A percentile compares a stretch with the other conserved stretches of the same genome.
Evolutionary conservation across 208 protist genomes (phyloP).

Genomic region (Wallacemonas sp.): DNA sequence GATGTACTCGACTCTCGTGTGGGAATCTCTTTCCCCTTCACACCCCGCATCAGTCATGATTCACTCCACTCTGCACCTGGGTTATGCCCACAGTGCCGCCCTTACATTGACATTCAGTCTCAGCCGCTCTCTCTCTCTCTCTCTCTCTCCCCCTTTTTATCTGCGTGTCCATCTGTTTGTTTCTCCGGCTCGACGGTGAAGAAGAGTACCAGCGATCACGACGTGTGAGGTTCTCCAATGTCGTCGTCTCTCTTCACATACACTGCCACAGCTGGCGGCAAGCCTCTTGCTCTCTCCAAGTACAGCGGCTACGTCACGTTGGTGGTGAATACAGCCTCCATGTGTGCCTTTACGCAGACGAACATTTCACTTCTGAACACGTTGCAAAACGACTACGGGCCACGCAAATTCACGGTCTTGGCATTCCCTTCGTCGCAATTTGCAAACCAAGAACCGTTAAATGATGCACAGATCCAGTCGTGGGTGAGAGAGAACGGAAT

Average conservation of each 20-base stretch:
- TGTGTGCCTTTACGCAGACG: slow-evolving; percentile 43
- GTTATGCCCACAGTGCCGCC: no score
- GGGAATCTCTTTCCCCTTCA: no score
- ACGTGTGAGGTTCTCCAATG: no score
- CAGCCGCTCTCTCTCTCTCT: no score
- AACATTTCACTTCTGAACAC: slow-evolving; percentile 55
- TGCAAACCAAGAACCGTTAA: slow-evolving; percentile 63
- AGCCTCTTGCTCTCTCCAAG: slow-evolving; percentile 32
- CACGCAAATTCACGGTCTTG: slow-evolving; percentile 42
- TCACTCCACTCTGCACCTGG: no score
- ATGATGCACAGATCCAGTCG: slow-evolving; percentile 30
- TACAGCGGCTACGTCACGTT: slow-evolving; percentile 53
- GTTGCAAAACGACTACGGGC: slow-evolving; percentile 33
- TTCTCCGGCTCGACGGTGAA: no score
- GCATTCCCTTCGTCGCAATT: slow-evolving; percentile 71
- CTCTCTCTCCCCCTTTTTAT: no score
- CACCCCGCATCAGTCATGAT: no score
- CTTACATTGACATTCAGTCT: no score
- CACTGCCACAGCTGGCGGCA: slow-evolving; percentile 29
- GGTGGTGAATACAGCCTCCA: slow-evolving; percentile 67
- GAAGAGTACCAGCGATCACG: no score
- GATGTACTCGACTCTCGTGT: no score
- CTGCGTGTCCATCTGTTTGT: no score
- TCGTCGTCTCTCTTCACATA: slow-evolving; percentile 25
- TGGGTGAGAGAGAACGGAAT: slow-evolving; percentile 30